A percentile compares a stretch with the other conserved stretches of the same genome.
phyloP scores from a whole-genome alignment of 208 protist species.

The Angomonas desouzai region DNA sequence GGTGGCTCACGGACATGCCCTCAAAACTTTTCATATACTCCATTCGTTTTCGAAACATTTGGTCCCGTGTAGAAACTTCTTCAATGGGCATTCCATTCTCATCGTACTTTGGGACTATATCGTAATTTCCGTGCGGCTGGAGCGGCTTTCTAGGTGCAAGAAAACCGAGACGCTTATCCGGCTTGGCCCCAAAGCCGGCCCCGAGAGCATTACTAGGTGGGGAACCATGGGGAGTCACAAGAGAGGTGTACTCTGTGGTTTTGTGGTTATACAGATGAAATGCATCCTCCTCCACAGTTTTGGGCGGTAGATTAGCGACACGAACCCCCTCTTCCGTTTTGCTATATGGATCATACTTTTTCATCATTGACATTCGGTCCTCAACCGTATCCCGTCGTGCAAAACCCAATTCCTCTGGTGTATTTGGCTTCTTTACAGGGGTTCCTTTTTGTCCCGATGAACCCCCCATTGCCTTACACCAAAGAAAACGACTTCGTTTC shows the following conservation, averaged over 20 bases:
- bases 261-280: conserved; percentile 76
- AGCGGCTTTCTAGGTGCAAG: conserved; percentile 60
- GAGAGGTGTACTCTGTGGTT: conserved; percentile 76
- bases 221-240: conserved; percentile 59
- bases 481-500: not conserved
- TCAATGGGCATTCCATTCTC: conserved; percentile 65
- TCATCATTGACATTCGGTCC: conserved; percentile 37
- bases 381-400: conserved; percentile 37
- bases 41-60: conserved; percentile 60
- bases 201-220: conserved; percentile 49
- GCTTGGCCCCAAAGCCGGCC: conserved; percentile 72
- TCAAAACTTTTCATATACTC: conserved; percentile 83
- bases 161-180: conserved; percentile 83
- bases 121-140: conserved; percentile 43
- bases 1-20: conserved; percentile 68
- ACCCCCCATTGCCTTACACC: not conserved
- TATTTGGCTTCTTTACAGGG: conserved; percentile 15
- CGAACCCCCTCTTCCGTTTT: conserved; percentile 30
- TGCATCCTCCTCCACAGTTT: conserved; percentile 36
- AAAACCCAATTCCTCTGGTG: conserved; percentile 30
- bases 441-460: not conserved
- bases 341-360: conserved; percentile 16
- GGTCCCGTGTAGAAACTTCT: conserved; percentile 48
- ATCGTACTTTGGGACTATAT: conserved; percentile 65
- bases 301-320: conserved; percentile 64